These are phyloP conservation scores for Calonectria naviculata DNA, from an alignment of 2,329 filamentous ascomycete genomes.

Conservation along the genomic window DNA sequence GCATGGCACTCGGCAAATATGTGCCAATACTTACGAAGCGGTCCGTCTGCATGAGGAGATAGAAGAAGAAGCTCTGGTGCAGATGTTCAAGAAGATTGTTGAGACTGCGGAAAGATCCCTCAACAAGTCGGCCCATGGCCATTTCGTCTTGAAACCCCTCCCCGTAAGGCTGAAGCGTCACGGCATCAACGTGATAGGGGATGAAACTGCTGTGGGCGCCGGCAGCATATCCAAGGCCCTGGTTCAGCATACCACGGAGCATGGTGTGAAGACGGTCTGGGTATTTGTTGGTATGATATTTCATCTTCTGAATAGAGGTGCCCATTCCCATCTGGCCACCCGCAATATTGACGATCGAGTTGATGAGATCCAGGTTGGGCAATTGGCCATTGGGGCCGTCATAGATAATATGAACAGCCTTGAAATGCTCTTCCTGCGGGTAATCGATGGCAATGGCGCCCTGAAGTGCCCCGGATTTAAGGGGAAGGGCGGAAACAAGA, in stretches of 20 bases:
- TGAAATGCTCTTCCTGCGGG: constrained; percentile 84
- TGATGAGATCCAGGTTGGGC: constrained; percentile 95
- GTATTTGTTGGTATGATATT: constrained; percentile 84
- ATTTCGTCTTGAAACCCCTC: constrained; percentile 98
- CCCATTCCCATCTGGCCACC: constrained; percentile 92
- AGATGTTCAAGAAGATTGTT: constrained; percentile 98
- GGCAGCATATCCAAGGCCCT: constrained; percentile 88
- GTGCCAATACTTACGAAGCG: constrained; percentile 98
- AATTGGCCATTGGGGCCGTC: constrained; percentile 96
- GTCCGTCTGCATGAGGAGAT: constrained; percentile 89
- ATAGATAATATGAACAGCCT: constrained; percentile 90
- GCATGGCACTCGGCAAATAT: constrained; percentile 97
- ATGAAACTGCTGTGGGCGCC: constrained; percentile 97
- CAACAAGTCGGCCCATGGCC: constrained; percentile 88
- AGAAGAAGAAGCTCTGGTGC: constrained; percentile 99
- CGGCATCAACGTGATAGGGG: constrained; percentile 95
- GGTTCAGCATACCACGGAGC: constrained; percentile 90
- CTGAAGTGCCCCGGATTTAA: constrained; percentile 94
- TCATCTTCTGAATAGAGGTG: constrained; percentile 87
- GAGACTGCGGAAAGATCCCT: constrained; percentile 90
- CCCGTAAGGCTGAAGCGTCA: constrained; percentile 91
- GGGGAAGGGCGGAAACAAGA: constrained; percentile 78
- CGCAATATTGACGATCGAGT: constrained; percentile 90
- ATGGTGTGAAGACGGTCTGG: constrained; percentile 86
- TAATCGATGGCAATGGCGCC: constrained; percentile 96